These are phyloP conservation scores for Scutellaria barbata DNA, from an alignment of 257 asterid genomes.

Conservation along the genomic window DNA sequence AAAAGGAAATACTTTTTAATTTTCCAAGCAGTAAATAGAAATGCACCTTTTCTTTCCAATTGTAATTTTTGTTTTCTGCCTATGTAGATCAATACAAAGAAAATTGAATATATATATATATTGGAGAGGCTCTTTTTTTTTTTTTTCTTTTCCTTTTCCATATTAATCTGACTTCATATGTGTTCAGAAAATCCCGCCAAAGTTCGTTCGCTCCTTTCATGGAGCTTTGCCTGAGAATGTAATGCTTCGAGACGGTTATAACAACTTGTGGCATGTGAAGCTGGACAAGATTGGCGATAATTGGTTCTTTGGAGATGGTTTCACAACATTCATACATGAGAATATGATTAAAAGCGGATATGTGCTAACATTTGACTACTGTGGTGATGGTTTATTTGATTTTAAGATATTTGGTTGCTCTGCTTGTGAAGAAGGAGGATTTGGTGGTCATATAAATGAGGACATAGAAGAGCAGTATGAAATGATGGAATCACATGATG, in stretches of 20 bases:
- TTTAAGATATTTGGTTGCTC: constrained; percentile 20
- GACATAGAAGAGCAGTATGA: neutral
- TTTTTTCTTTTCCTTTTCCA: too few relatives aligned
- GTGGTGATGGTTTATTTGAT: constrained; percentile 21
- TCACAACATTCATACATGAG: constrained; percentile 35
- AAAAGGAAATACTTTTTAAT: too few relatives aligned
- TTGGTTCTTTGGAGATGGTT: constrained; percentile 40
- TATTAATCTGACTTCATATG: constrained; percentile 5
- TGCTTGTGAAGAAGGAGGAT: constrained; percentile 2
- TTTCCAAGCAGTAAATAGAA: too few relatives aligned
- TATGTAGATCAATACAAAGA: too few relatives aligned
- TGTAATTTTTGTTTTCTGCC: too few relatives aligned
- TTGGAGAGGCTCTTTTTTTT: neutral
- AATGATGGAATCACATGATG: neutral
- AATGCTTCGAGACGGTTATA: constrained; percentile 27
- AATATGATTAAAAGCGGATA: constrained; percentile 32
- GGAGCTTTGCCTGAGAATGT: constrained; percentile 17
- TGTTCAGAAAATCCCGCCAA: constrained; percentile 27
- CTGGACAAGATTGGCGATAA: constrained; percentile 14
- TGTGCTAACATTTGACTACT: constrained; percentile 26
- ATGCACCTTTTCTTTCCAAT: too few relatives aligned
- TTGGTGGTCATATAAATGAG: neutral
- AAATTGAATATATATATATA: too few relatives aligned
- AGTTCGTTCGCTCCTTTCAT: neutral
- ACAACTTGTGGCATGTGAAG: constrained; percentile 39